Conservation (phyloP, 2,329 filamentous ascomycete species). For the Parasarocladium wereldwijsianum region DNA sequence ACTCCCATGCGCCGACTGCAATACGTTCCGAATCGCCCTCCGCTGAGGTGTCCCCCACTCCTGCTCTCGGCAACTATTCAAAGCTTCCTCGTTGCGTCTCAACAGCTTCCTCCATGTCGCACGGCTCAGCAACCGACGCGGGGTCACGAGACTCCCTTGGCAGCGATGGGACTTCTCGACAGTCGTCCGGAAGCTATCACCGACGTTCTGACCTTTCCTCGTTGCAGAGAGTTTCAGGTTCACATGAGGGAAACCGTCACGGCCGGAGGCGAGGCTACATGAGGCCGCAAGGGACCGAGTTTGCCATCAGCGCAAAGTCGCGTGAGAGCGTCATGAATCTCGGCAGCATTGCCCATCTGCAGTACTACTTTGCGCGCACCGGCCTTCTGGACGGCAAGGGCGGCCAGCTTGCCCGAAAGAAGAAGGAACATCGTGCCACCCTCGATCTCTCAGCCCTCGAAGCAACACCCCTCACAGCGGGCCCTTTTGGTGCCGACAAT, state of each 20-base stretch:
- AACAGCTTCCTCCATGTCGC: conserved; percentile 42
- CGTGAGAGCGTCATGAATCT: conserved; percentile 92
- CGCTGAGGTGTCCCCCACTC: conserved; percentile 45
- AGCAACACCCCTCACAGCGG: conserved; percentile 16
- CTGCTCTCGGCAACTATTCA: conserved; percentile 43
- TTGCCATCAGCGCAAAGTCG: conserved; percentile 77
- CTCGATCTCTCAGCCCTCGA: conserved; percentile 42
- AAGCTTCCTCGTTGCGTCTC: conserved; percentile 51
- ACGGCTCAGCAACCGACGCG: conserved; percentile 26
- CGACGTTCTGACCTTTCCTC: conserved; percentile 26
- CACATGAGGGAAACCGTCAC: conserved; percentile 21
- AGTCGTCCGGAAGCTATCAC: conserved; percentile 46
- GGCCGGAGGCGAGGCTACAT: conserved; percentile 65
- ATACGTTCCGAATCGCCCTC: conserved; percentile 47
- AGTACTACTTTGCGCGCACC: conserved; percentile 96
- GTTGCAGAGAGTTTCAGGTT: conserved; percentile 30
- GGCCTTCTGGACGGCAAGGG: conserved; percentile 89
- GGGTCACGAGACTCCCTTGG: conserved; percentile 38
- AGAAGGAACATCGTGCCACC: conserved; percentile 42
- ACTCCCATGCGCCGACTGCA: conserved; percentile 11
- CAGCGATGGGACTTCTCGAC: conserved; percentile 41
- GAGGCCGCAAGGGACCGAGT: conserved; percentile 73
- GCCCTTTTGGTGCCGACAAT: conserved; percentile 28
- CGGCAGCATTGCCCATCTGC: conserved; percentile 90
- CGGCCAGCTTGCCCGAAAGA: conserved; percentile 65